Percentiles rank a stretch among this genome's conserved stretches.
phyloP scores from a whole-genome alignment of 345 rosid genomes.

The Euphorbia peplus region DNA sequence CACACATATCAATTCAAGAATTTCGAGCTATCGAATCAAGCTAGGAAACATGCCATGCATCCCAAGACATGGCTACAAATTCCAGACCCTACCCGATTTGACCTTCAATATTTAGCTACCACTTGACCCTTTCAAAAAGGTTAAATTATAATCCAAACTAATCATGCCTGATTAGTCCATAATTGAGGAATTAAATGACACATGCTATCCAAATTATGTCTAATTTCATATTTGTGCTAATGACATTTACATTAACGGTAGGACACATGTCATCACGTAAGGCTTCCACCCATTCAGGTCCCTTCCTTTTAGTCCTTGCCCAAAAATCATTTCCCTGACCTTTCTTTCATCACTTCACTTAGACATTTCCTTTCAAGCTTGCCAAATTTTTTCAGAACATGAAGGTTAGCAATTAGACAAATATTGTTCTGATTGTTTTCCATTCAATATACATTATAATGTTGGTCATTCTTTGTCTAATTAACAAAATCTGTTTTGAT shows the following conservation, averaged over 20 bases:
- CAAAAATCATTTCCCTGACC: not conserved
- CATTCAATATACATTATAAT: not conserved
- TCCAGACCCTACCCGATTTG: conserved; percentile 24
- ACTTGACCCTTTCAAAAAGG: not conserved
- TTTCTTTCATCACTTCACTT: not conserved
- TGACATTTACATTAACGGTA: not conserved
- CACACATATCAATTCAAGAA: conserved; percentile 31
- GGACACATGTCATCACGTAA: conserved; percentile 40
- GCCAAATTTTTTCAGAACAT: conserved; percentile 30
- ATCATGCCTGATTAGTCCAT: not conserved
- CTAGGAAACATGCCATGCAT: conserved; percentile 46
- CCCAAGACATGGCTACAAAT: conserved; percentile 21
- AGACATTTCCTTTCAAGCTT: conserved; percentile 17
- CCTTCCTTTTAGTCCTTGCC: conserved; percentile 19
- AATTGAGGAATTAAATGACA: not conserved
- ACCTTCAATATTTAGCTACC: not conserved
- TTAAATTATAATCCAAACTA: not conserved
- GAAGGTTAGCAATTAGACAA: conserved; percentile 42
- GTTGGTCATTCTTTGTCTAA: not conserved
- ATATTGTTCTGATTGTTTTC: not conserved
- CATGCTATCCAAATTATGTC: not conserved
- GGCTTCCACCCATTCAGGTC: conserved; percentile 13
- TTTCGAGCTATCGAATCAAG: conserved; percentile 44
- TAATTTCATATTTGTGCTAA: not conserved
- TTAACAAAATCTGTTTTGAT: not conserved